Conservation (phyloP, 164 flowering plant species). For the Dillenia turbinata region DNA sequence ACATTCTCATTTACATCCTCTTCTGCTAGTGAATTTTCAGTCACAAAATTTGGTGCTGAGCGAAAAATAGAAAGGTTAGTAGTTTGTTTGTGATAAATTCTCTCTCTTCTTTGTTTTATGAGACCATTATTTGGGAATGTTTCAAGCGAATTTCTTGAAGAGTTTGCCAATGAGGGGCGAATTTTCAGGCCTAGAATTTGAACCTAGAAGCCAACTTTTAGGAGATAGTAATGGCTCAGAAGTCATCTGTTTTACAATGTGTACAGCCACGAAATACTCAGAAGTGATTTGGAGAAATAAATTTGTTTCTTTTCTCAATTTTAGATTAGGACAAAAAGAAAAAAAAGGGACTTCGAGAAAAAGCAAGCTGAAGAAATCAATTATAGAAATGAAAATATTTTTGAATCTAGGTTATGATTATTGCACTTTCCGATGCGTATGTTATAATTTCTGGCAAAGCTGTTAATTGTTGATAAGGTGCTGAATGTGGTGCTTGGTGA, state of each 20-base stretch:
- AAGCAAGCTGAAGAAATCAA: too few relatives aligned
- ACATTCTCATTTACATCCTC: conserved; percentile 9
- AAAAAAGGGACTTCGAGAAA: too few relatives aligned
- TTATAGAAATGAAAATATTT: too few relatives aligned
- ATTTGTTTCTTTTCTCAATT: too few relatives aligned
- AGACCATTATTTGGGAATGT: too few relatives aligned
- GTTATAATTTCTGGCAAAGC: background rate
- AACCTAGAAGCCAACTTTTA: conserved; percentile 26
- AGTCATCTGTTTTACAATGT: background rate
- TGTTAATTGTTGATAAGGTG: background rate
- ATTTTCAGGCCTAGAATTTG: conserved; percentile 9
- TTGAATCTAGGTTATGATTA: too few relatives aligned
- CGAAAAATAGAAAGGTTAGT: conserved; percentile 13
- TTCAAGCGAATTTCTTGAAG: too few relatives aligned
- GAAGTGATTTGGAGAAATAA: too few relatives aligned
- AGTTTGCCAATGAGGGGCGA: background rate
- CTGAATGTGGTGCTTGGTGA: background rate
- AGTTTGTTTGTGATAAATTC: too few relatives aligned
- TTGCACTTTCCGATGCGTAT: background rate
- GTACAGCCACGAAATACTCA: too few relatives aligned
- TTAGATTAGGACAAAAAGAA: too few relatives aligned
- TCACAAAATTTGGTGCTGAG: conserved; percentile 11
- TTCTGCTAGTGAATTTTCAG: conserved; percentile 15
- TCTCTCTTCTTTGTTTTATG: too few relatives aligned
- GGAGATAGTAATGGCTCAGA: background rate